phyloP scores from a whole-genome alignment of 73 alveolate genomes.

The Breviolum minutum region DNA sequence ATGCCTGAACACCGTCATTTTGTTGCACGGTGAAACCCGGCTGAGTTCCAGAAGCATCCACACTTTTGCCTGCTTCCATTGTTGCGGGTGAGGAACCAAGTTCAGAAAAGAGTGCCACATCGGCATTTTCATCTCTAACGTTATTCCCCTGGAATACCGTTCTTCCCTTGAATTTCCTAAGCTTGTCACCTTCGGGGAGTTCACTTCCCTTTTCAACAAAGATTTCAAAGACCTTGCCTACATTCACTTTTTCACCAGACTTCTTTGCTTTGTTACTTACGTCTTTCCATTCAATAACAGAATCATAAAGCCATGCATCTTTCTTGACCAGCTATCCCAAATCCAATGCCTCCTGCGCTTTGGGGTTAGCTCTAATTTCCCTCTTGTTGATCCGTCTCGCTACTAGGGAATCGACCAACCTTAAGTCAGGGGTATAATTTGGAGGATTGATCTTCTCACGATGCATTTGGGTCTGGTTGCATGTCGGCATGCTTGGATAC shows the following conservation, averaged over 20 bases:
- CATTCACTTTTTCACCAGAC: not conserved
- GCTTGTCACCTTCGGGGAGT: not conserved
- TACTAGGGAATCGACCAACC: not conserved
- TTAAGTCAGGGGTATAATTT: no score
- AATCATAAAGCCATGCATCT: not conserved
- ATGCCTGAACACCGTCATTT: constrained; percentile 10
- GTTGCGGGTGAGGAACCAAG: constrained; percentile 3
- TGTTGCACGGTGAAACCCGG: not conserved
- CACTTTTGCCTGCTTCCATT: constrained; percentile 26
- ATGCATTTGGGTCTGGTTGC: not conserved
- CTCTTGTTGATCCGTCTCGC: not conserved
- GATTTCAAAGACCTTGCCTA: constrained; percentile 6
- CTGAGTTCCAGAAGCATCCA: not conserved
- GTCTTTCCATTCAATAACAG: not conserved
- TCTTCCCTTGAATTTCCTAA: not conserved
- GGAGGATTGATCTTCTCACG: not conserved
- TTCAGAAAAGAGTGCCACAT: not conserved
- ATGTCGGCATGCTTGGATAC: no score
- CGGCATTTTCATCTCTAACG: not conserved
- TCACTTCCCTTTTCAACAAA: constrained; percentile 6
- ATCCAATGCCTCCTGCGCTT: not conserved
- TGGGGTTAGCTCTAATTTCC: not conserved
- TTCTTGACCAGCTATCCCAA: not conserved
- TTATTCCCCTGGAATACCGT: constrained; percentile 7
- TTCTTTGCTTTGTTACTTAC: not conserved